Conservation (phyloP, 345 rosid genomes). For the Pseudoturritis turrita region DNA sequence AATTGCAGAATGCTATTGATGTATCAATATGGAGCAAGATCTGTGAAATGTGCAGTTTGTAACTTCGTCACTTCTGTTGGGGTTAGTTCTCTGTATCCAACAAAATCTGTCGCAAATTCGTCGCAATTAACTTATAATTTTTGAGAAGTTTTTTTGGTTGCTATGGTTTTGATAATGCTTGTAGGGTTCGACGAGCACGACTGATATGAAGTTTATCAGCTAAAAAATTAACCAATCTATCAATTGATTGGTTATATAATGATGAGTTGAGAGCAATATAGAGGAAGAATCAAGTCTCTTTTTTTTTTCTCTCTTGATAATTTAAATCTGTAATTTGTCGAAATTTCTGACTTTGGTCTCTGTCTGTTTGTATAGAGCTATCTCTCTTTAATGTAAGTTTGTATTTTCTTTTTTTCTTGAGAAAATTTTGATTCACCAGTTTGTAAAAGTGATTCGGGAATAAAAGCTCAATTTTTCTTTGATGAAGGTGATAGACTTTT, state of each 20-base stretch:
- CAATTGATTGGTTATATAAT: background rate
- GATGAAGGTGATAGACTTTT: background rate
- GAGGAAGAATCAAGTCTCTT: conserved; percentile 4
- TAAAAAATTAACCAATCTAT: conserved; percentile 18
- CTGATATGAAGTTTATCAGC: conserved; percentile 62
- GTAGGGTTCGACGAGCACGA: conserved; percentile 79
- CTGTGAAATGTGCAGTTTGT: conserved; percentile 96
- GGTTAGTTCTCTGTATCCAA: conserved; percentile 40
- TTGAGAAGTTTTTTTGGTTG: background rate
- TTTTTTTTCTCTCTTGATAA: background rate
- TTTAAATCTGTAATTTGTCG: conserved; percentile 9
- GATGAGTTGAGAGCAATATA: conserved; percentile 1
- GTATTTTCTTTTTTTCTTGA: background rate
- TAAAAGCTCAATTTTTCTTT: background rate
- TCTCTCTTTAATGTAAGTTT: conserved; percentile 1
- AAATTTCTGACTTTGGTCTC: conserved; percentile 9
- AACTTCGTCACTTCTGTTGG: conserved; percentile 79
- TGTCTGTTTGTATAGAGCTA: conserved; percentile 21
- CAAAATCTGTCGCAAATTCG: background rate
- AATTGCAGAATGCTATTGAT: conserved; percentile 91
- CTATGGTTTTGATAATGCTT: conserved; percentile 13
- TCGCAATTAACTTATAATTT: background rate
- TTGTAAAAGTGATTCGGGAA: conserved; percentile 3
- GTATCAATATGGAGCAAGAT: conserved; percentile 93
- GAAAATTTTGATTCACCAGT: background rate